A percentile compares a stretch with the other conserved stretches of the same genome.
phyloP scores from a whole-genome alignment of 2,329 filamentous ascomycete genomes.

The Furcasterigmium sp. region DNA sequence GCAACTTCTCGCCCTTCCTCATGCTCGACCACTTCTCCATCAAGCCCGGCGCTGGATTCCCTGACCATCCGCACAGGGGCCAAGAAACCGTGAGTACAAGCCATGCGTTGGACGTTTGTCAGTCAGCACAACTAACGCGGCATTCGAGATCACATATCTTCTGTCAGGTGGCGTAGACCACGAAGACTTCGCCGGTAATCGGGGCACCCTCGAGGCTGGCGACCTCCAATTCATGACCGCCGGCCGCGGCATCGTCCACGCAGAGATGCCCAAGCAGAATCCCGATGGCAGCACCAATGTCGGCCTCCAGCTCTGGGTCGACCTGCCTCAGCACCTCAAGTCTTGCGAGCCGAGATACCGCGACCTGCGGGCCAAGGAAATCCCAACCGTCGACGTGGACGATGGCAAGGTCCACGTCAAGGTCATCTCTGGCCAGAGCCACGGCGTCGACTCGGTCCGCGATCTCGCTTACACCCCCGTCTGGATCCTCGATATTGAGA shows the following conservation, averaged over 20 bases:
- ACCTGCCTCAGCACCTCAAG: slow-evolving; percentile 78
- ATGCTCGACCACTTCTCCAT: slow-evolving; percentile 95
- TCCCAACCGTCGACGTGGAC: slow-evolving; percentile 68
- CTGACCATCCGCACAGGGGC: slow-evolving; percentile 78
- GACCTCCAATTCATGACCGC: slow-evolving; percentile 98
- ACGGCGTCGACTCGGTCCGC: slow-evolving; percentile 80
- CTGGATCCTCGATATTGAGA: slow-evolving; percentile 84
- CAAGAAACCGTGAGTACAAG: too few relatives aligned
- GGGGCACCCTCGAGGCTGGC: slow-evolving; percentile 77
- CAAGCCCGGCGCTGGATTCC: slow-evolving; percentile 77
- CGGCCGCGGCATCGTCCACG: slow-evolving; percentile 85
- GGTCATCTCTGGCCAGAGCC: slow-evolving; percentile 81
- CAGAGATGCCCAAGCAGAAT: slow-evolving; percentile 86
- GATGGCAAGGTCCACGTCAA: slow-evolving; percentile 74
- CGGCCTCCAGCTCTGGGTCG: slow-evolving; percentile 93
- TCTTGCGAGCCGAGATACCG: slow-evolving; percentile 87
- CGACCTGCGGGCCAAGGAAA: slow-evolving; percentile 73
- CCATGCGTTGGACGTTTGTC: too few relatives aligned
- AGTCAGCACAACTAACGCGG: not conserved
- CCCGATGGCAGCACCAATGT: slow-evolving; percentile 71
- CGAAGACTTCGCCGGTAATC: slow-evolving; percentile 85
- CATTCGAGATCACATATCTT: slow-evolving; percentile 72
- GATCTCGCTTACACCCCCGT: slow-evolving; percentile 95
- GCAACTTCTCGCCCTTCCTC: slow-evolving; percentile 86
- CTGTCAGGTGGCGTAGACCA: slow-evolving; percentile 83